Evolutionary conservation across 73 alveolate genomes (phyloP).

Genomic region (Tetrahymena thermophila): DNA sequence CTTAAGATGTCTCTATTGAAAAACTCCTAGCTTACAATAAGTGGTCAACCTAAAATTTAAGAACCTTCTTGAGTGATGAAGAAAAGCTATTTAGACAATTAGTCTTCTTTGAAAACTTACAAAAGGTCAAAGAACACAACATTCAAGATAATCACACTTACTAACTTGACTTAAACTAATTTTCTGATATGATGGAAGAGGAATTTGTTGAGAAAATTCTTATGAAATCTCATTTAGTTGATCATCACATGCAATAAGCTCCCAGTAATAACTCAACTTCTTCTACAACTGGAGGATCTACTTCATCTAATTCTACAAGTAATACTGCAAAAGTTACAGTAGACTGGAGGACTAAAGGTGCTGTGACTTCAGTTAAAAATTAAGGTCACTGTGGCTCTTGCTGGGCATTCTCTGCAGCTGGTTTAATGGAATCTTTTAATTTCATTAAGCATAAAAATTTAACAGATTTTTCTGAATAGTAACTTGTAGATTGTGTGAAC

Average conservation of each 20-base stretch:
- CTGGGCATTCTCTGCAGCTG: constrained; percentile 80
- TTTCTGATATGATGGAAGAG: constrained; percentile 31
- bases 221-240: too few species aligned
- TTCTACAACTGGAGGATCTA: neutral
- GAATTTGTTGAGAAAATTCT: constrained; percentile 1
- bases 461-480: constrained; percentile 47
- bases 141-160: neutral
- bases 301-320: too few species aligned
- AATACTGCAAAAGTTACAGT: too few species aligned
- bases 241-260: too few species aligned
- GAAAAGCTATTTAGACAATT: constrained; percentile 6
- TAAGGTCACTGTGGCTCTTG: constrained; percentile 76
- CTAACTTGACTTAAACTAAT: constrained; percentile 4
- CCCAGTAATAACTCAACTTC: too few species aligned
- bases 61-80: neutral
- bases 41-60: neutral
- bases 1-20: too few species aligned
- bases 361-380: constrained; percentile 58
- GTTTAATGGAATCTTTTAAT: constrained; percentile 63
- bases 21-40: neutral
- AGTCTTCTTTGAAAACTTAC: constrained; percentile 6
- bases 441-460: constrained; percentile 6
- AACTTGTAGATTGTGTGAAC: constrained; percentile 66
- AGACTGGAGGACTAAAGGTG: constrained; percentile 55
- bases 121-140: neutral